Conservation (phyloP, 441 rosid genomes). For the Bocquillonia castaneifolia region DNA sequence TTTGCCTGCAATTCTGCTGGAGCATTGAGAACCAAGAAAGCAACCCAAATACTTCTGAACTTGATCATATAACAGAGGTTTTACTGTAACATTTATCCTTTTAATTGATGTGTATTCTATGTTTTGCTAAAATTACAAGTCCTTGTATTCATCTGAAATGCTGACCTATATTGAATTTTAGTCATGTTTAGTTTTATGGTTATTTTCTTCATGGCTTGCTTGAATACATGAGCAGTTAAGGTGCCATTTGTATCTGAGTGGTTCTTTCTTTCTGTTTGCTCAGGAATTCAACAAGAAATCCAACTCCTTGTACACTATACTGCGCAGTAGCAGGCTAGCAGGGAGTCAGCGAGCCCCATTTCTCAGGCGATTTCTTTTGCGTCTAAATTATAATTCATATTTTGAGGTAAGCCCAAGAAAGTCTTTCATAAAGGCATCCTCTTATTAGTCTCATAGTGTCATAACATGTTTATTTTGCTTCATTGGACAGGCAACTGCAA, state of each 20-base stretch:
- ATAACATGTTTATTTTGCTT: constrained; percentile 15
- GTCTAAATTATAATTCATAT: constrained; percentile 79
- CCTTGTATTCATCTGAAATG: not conserved
- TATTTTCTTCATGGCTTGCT: not conserved
- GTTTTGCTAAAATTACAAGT: not conserved
- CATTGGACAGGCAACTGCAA: constrained; percentile 66
- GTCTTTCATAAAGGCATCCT: not conserved
- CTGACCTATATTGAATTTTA: no score
- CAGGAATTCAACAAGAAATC: constrained; percentile 98
- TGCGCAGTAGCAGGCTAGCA: constrained; percentile 88
- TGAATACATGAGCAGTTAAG: not conserved
- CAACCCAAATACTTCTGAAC: constrained; percentile 64
- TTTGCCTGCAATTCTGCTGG: constrained; percentile 97
- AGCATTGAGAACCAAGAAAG: constrained; percentile 86
- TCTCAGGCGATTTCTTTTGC: constrained; percentile 89
- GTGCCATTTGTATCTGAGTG: constrained; percentile 4
- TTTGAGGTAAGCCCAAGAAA: constrained; percentile 54
- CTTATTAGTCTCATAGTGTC: constrained; percentile 3
- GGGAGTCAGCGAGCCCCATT: constrained; percentile 99
- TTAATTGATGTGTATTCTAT: not conserved
- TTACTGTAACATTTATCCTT: not conserved
- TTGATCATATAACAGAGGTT: constrained; percentile 85
- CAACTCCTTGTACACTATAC: constrained; percentile 76
- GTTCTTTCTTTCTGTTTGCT: not conserved
- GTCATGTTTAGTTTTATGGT: no score